phyloP scores from a whole-genome alignment of 2,329 filamentous ascomycete species.

The Calonectria leucothoes region DNA sequence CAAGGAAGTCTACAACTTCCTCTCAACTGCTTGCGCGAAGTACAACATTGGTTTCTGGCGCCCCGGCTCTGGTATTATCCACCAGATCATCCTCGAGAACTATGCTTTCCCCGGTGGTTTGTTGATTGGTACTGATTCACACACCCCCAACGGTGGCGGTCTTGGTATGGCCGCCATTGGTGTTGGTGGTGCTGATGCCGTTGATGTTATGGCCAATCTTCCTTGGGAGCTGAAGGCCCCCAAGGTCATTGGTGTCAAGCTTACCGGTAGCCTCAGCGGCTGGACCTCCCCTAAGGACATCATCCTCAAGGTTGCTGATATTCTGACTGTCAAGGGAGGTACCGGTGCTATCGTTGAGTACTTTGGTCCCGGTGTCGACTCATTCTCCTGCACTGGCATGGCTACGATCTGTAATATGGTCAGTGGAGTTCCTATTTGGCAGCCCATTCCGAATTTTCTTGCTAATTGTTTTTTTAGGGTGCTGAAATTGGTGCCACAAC shows the following conservation, averaged over 20 bases:
- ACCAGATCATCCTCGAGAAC: slow-evolving; percentile 98
- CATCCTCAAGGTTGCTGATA: slow-evolving; percentile 96
- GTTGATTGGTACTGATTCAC: slow-evolving; percentile 96
- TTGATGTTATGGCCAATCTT: slow-evolving; percentile 97
- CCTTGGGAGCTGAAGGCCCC: slow-evolving; percentile 99
- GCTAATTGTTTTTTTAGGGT: slow-evolving; percentile 40
- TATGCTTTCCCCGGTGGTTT: slow-evolving; percentile 99
- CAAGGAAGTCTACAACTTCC: slow-evolving; percentile 99
- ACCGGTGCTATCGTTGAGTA: slow-evolving; percentile 93
- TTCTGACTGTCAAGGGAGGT: slow-evolving; percentile 97
- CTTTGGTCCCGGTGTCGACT: slow-evolving; percentile 70
- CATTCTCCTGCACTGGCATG: slow-evolving; percentile 88
- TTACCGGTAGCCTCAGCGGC: slow-evolving; percentile 88
- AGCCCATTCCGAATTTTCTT: slow-evolving; percentile 14
- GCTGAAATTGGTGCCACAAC: slow-evolving; percentile 88
- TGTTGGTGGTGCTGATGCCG: slow-evolving; percentile 97
- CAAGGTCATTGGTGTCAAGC: slow-evolving; percentile 95
- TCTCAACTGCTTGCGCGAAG: slow-evolving; percentile 93
- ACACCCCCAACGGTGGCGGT: slow-evolving; percentile 97
- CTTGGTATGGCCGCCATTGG: slow-evolving; percentile 95
- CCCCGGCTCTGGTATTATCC: slow-evolving; percentile 98
- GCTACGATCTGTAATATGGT: slow-evolving; percentile 82
- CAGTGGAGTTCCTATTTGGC: neutral
- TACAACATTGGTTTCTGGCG: slow-evolving; percentile 99
- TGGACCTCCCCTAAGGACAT: slow-evolving; percentile 98